A percentile compares a stretch with the other conserved stretches of the same genome.
phyloP scores from a whole-genome alignment of 2,329 filamentous ascomycete genomes.

The Cryphonectria carpinicola region DNA sequence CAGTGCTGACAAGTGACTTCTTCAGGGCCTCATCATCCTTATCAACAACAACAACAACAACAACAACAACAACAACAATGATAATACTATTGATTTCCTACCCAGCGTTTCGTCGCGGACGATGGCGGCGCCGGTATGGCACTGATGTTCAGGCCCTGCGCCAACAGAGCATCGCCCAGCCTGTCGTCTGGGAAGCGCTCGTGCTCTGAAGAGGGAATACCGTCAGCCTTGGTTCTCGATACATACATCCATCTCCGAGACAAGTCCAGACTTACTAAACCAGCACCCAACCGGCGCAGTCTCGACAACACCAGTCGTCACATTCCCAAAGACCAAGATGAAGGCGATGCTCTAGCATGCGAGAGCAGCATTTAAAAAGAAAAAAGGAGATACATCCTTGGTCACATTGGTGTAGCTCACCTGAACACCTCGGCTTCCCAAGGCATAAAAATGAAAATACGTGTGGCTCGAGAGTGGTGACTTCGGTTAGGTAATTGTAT shows the following conservation, averaged over 20 bases:
- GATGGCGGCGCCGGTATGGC: slow-evolving; percentile 5
- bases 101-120: neutral
- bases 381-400: too few species aligned
- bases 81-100: neutral
- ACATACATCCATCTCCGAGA: neutral
- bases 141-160: slow-evolving; percentile 17
- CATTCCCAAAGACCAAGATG: slow-evolving; percentile 52
- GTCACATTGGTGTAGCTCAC: neutral
- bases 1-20: too few species aligned
- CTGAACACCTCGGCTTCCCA: neutral
- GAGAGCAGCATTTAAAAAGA: neutral
- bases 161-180: slow-evolving; percentile 18
- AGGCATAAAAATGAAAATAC: neutral
- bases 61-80: too few species aligned
- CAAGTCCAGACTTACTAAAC: slow-evolving; percentile 41
- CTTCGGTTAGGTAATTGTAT: neutral
- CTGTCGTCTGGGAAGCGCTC: slow-evolving; percentile 22
- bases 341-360: slow-evolving; percentile 47
- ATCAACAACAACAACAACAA: too few species aligned
- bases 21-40: too few species aligned
- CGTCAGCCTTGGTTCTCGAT: neutral
- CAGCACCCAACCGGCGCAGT: slow-evolving; percentile 47
- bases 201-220: slow-evolving; percentile 14
- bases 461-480: neutral
- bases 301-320: slow-evolving; percentile 42